Evolutionary conservation across 1,284 basidiomycete genomes (phyloP), one percentile per base, ranked within the genome.

Genomic region (Neolentinus lepideus): DNA sequence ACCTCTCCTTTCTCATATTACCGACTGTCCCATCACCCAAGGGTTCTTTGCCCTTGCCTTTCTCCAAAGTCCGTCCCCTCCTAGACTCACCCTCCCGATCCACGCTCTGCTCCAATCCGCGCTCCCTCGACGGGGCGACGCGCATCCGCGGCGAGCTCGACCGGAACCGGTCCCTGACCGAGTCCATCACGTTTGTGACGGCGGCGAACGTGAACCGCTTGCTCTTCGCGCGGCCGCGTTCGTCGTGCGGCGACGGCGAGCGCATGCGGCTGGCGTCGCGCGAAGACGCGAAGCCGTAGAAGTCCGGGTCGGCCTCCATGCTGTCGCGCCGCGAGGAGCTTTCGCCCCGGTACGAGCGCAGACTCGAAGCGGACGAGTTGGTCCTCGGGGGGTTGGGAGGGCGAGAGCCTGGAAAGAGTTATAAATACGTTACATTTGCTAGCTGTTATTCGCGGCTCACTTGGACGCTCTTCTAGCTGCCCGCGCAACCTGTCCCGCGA

Each of bases 81-180:
- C 35, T 29, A 3, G 10, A 3, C 36, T 33, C 45, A n/a, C 29
- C 33, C 29, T 50, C 35, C 14, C 53, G 33, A 46, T 43, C 53
- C 12, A 21, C 43, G 16, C 53, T 47, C 25, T 31, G 59, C 63
- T 54, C 43, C 54, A 16, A 51, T 56, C 14, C 22, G 10, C 29
- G 11, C 6, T 50, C 47, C n/a, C 27, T 25, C 27, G 47, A 50
- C 3, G 12, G 16, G 9, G 47, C 47, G 14, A 50, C 47, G 6
- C 47, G 22, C 47, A 50, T 50, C 36, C 61, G 58, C 10, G 73
- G 71, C 4, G 75, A 77, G 27, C 63, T 70, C 10, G 76, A 77
- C 16, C 75, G 69, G 48, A 78, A 69, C 22, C 68, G 69, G 36
- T 75, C 72, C 56, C 71, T 73, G 52, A 74, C 69, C 3, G 68